These are phyloP conservation scores for Candida nitratophila DNA, from an alignment of 805 yeast species.

Conservation along the genomic window DNA sequence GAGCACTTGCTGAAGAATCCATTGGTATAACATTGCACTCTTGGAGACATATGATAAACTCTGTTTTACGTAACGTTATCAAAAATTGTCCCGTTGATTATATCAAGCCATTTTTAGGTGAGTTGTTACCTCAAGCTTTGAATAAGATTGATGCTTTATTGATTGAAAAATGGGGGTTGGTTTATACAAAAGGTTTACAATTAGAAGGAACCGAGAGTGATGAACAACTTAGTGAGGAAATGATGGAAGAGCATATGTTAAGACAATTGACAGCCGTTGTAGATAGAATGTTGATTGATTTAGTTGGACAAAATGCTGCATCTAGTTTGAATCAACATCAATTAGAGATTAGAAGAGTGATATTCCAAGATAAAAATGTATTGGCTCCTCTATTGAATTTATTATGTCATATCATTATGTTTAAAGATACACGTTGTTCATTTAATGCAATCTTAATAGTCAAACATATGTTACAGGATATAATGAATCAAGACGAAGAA, in stretches of 20 bases:
- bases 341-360: constrained; percentile 55
- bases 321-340: constrained; percentile 48
- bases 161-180: constrained; percentile 68
- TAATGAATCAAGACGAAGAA: constrained; percentile 61
- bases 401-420: constrained; percentile 67
- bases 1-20: constrained; percentile 77
- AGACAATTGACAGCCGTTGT: constrained; percentile 91
- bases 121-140: constrained; percentile 72
- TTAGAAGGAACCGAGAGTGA: constrained; percentile 54
- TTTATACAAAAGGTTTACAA: constrained; percentile 49
- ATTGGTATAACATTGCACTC: constrained; percentile 90
- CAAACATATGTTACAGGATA: constrained; percentile 63
- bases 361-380: constrained; percentile 55
- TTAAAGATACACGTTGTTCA: constrained; percentile 88
- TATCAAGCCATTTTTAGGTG: constrained; percentile 63
- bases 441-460: constrained; percentile 82
- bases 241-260: constrained; percentile 94
- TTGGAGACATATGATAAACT: constrained; percentile 94
- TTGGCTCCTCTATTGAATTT: constrained; percentile 74
- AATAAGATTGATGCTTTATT: constrained; percentile 67
- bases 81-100: constrained; percentile 78
- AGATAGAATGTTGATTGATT: constrained; percentile 78
- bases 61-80: constrained; percentile 79
- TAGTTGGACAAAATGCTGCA: constrained; percentile 69
- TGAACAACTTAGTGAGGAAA: constrained; percentile 87